These are phyloP conservation scores for Cucumis melo DNA, from an alignment of 306 rosid genomes.

Conservation along the genomic window DNA sequence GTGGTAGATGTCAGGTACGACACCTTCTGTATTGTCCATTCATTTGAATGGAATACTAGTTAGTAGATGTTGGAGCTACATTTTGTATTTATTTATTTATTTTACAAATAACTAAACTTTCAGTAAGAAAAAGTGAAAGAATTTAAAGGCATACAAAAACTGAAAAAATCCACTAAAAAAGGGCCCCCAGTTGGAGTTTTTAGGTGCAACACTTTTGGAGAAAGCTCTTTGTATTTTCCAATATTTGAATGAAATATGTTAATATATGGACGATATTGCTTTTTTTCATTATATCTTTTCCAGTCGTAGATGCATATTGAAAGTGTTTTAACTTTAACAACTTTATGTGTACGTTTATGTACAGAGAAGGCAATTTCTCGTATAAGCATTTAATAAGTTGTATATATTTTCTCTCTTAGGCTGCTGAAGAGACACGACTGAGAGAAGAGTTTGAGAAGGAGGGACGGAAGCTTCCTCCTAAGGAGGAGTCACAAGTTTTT, in stretches of 20 bases:
- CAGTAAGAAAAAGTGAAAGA: too few relatives aligned
- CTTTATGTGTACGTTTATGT: neutral
- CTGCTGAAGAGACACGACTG: constrained; percentile 74
- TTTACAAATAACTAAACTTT: neutral
- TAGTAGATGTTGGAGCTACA: neutral
- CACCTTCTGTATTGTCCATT: neutral
- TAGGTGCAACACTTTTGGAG: neutral
- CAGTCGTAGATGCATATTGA: neutral
- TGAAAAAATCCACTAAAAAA: too few relatives aligned
- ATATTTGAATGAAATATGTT: neutral
- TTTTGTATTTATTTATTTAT: neutral
- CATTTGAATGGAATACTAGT: neutral
- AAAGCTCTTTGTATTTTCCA: neutral
- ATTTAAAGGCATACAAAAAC: too few relatives aligned
- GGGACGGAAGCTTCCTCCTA: constrained; percentile 96
- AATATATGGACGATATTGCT: neutral
- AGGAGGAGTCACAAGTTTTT: constrained; percentile 45
- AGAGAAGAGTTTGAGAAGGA: constrained; percentile 87
- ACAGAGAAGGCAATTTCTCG: neutral
- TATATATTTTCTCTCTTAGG: constrained; percentile 29
- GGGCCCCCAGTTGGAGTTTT: neutral
- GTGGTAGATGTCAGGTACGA: neutral
- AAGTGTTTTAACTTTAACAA: neutral
- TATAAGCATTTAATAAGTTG: neutral
- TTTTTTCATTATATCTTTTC: neutral